Base-by-base conservation (phyloP, 345 rosid genomes). In the Chamaenerion angustifolium region DNA sequence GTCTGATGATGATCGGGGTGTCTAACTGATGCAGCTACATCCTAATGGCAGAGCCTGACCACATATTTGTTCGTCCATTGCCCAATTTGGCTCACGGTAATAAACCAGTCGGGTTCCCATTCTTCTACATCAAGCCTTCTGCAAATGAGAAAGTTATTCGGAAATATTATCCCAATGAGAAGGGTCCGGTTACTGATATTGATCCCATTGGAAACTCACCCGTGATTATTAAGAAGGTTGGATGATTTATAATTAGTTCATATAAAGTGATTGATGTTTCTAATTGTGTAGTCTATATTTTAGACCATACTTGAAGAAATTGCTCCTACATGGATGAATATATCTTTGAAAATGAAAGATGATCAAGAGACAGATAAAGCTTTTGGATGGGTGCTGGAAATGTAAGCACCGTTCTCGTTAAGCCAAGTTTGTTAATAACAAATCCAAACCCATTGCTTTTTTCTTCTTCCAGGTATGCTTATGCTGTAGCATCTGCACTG, bases 181-280 rank as follows among this genome's bases (percentile, higher is more conserved):
- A 70, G 68, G 94, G 94, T 64, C 88, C 83, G 23, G 68, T 81
- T 41, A 69, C 75, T 3, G 46, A 72, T 16, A 57, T 80, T 19
- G 94, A 83, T 70, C 85, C 94, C 46, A 81, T 81, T 55, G 88
- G 94, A 17, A 83, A 83, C 67, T 83, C 94, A 61, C 94, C 94
- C 3, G 85, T 80, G 40, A 83, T 83, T 49, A 78, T 83, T 25
- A 68, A 59, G 52, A 83, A 76, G 94, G 94, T 83, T 55, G 31
- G 46, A 56, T 21, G 3, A 21, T 21, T 21, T 21, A n/a, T 4
- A 21, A 21, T 21, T 21, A 2, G 4, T 21, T 21, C 25, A 4
- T 21, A 21, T 2, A 21, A 21, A 21, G 25, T 2, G 25, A 21
- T 21, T 2, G 25, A 21, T 21, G 25, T 21, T 0, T 42, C 16